Evolutionary conservation across 441 rosid species (phyloP), one percentile per base, ranked within the genome.

Genomic region (Pelargonium fulgidum): DNA sequence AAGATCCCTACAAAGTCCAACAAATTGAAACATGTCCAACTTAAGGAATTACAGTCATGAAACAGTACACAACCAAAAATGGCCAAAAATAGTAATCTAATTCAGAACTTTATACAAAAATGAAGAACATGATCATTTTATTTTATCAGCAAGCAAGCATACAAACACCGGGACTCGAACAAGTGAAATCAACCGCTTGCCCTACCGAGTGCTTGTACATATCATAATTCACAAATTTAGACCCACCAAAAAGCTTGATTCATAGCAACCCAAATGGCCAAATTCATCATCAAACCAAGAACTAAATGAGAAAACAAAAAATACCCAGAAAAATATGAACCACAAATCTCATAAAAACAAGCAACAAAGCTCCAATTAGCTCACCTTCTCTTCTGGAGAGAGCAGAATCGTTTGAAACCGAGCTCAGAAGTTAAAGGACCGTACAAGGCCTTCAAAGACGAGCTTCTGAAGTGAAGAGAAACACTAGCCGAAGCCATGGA

Each of bases 361-460:
- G 62, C 62, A 54, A 8, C 62, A 54, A 54, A 54, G 10, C 11
- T 5, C 62, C 62, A 54, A 54, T 54, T 54, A 54, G 22, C 22
- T 54, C 62, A 54, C 62, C 62, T 54, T 54, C 24, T 54, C 62
- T 54, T 54, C 62, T 54, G 62, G 24, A 54, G 62, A 54, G 11
- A 54, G 62, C 24, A 16, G 62, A 54, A 54, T 54, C 62, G 24
- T 5, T 16, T 54, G 62, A 54, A 20, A 3, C 17, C 62, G 62
- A 54, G 62, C 24, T 10, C 62, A 16, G 62, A 7, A 17, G 62
- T 22, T 6, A 54, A 54, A 9, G 62, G 62, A 20, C 62, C 17
- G 62, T 10, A 13, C 62, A 54, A 22, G 62, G 19, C 62, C 62
- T 54, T 54, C 62, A 54, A 16, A 54, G 62, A 6, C 11, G 24